Evolutionary conservation across 1,284 basidiomycete species (phyloP).

Genomic region (Tylopilus microsporus): DNA sequence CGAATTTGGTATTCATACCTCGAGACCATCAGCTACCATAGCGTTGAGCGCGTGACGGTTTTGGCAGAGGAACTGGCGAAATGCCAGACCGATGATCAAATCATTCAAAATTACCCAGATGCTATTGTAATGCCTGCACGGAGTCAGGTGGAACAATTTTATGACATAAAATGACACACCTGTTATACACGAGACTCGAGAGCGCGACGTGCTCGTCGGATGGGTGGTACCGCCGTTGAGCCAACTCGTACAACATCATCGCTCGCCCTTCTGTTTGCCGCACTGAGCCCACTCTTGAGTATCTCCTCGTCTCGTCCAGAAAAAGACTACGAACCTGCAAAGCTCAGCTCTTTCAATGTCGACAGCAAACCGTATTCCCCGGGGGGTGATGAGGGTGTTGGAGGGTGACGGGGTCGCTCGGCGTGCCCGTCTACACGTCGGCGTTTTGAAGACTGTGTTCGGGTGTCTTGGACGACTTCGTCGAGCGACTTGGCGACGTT

Average conservation of each 20-base stretch:
- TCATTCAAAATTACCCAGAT: slow-evolving; percentile 92
- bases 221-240: slow-evolving; percentile 32
- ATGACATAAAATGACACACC: slow-evolving; percentile 37
- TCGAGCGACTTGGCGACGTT: slow-evolving; percentile 29
- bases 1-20: slow-evolving; percentile 34
- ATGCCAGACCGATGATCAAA: slow-evolving; percentile 71
- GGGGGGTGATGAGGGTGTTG: neutral
- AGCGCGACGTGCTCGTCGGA: slow-evolving; percentile 9
- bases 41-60: slow-evolving; percentile 46
- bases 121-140: slow-evolving; percentile 78
- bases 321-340: slow-evolving; percentile 21
- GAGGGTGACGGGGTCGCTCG: neutral
- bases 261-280: slow-evolving; percentile 49
- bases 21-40: slow-evolving; percentile 36
- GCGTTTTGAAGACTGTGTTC: neutral
- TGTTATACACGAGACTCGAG: slow-evolving; percentile 51
- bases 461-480: slow-evolving; percentile 15
- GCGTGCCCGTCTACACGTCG: neutral
- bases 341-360: slow-evolving; percentile 21
- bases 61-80: slow-evolving; percentile 65
- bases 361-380: slow-evolving; percentile 3
- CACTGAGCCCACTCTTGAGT: slow-evolving; percentile 26
- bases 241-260: slow-evolving; percentile 41
- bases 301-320: neutral
- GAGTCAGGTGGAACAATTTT: neutral